Base-by-base conservation (phyloP, 139 green algal species). In the Haematococcus sp. region DNA sequence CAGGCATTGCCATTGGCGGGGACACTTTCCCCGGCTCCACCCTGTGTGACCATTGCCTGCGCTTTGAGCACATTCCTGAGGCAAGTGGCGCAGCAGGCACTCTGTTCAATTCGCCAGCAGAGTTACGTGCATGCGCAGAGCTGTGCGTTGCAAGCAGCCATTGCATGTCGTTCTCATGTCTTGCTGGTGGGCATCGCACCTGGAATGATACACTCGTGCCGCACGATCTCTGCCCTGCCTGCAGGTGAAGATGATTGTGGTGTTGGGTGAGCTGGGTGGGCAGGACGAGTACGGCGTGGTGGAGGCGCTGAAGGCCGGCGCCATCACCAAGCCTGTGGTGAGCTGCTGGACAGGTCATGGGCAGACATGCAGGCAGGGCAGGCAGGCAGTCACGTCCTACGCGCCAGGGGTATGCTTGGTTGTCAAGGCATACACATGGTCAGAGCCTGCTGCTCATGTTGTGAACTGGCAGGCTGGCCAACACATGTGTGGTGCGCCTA, bases 171-270 rank as follows among this genome's bases (percentile, higher is more conserved):
- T 49, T 7, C 40, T 49, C 40, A 49, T 49, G 40, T 19, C 40
- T 11, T 19, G 40, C 7, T 49, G 40, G 40, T 49, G 40, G 11
- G 7, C 40, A 19, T 7, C 40, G 40, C 7, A 19, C 7, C 40
- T 49, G 40, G 40, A 30, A n/a, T 33, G 2, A 13, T 19, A 2
- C 4, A 46, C 31, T 27, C 58, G 5, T 44, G 25, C 59, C 23
- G 25, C 27, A 43, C 27, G 25, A 66, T 43, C 40, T 49, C 40
- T 11, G 11, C 11, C 40, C 40, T 49, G 40, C 40, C n/a, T 43
- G 65, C 82, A 92, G 78, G 79, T 98, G 68, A 97, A 97, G 84
- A 91, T 98, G 86, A 98, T 98, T 54, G 94, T 98, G 63, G 90
- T 98, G 55, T 86, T 98, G 67, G 94, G 94, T 1, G 94, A 98